phyloP scores from a whole-genome alignment of 306 rosid species.

The Abrus pulchellus region DNA sequence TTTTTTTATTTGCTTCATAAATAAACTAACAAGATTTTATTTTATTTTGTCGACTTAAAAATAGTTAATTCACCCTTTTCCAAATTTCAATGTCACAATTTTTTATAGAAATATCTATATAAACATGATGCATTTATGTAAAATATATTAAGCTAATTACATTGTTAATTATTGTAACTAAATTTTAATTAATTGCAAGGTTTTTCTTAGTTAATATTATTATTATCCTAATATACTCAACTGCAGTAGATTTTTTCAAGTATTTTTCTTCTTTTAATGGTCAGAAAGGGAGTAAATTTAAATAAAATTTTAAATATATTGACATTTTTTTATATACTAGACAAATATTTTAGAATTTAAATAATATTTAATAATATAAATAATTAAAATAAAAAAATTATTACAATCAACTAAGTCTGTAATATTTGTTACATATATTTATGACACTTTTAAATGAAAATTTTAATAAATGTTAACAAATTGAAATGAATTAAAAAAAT shows the following conservation, averaged over 20 bases:
- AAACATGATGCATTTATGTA: background rate
- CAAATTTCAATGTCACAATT: too few species aligned
- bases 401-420: background rate
- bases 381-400: background rate
- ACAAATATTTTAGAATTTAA: background rate
- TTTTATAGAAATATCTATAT: too few species aligned
- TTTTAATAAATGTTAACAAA: too few species aligned
- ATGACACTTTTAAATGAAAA: too few species aligned
- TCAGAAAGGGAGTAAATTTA: background rate
- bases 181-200: background rate
- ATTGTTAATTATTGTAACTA: background rate
- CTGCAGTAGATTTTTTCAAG: background rate
- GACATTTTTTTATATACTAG: too few species aligned
- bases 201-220: background rate
- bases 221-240: background rate
- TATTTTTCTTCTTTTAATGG: background rate
- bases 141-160: background rate
- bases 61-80: too few species aligned
- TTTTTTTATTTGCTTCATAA: too few species aligned
- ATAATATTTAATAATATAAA: background rate
- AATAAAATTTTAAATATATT: too few species aligned
- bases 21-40: too few species aligned
- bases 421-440: background rate
- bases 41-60: too few species aligned
- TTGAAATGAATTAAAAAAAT: too few species aligned